These are phyloP conservation scores for Ogataea pini DNA, from an alignment of 805 yeast species.

Conservation along the genomic window DNA sequence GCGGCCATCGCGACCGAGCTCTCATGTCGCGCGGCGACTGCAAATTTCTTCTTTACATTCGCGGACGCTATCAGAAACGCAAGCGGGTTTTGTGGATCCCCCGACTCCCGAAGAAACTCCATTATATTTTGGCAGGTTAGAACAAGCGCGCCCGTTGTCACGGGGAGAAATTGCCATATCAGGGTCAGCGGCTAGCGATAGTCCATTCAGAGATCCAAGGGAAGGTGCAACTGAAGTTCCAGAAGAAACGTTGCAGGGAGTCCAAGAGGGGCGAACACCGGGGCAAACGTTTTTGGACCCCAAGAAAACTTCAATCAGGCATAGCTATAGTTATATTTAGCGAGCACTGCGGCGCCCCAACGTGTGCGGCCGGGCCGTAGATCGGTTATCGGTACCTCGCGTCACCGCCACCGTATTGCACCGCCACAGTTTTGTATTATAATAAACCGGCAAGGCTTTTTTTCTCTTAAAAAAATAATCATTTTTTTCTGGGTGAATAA, in stretches of 20 bases:
- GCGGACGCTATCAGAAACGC: constrained; percentile 1
- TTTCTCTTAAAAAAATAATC: background rate
- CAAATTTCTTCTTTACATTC: background rate
- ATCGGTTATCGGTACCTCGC: background rate
- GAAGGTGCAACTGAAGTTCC: background rate
- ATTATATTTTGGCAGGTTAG: background rate
- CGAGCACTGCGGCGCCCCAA: background rate
- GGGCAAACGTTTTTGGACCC: no score
- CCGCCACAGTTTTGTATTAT: background rate
- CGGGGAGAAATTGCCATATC: background rate
- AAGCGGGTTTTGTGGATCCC: background rate
- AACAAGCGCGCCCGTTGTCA: background rate
- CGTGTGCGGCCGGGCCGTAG: no score
- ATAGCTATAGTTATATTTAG: background rate
- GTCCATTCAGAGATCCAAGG: background rate
- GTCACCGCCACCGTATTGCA: background rate
- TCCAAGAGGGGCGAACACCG: no score
- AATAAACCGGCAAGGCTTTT: background rate
- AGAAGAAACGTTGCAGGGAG: background rate
- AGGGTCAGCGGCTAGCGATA: background rate
- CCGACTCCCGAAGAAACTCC: constrained; percentile 1
- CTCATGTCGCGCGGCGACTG: constrained; percentile 1
- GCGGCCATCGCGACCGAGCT: constrained; percentile 6
- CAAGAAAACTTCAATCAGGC: no score
- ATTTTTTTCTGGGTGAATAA: constrained; percentile 2